These are phyloP conservation scores for Globisporangium abappressorium DNA, from an alignment of 352 stramenopile species.

Conservation along the genomic window DNA sequence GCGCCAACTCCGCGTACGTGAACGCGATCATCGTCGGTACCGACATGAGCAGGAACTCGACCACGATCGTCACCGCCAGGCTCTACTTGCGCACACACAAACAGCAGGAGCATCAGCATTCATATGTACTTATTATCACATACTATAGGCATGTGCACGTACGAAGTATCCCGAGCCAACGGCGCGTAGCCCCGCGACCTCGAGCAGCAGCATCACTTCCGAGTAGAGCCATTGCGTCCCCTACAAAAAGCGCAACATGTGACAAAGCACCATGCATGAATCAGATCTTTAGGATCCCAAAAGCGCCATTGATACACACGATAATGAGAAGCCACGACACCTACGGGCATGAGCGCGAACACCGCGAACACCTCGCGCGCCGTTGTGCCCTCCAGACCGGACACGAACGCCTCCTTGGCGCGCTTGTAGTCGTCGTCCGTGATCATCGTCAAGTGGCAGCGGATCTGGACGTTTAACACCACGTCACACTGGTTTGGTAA, in stretches of 20 bases:
- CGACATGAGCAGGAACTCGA: constrained; percentile 71
- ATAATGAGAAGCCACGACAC: not conserved
- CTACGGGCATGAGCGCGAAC: constrained; percentile 72
- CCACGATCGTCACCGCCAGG: constrained; percentile 45
- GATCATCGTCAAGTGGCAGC: constrained; percentile 24
- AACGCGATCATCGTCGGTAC: constrained; percentile 75
- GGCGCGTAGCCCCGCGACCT: constrained; percentile 57
- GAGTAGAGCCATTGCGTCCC: constrained; percentile 81
- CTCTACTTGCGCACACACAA: constrained; percentile 21
- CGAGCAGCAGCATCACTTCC: constrained; percentile 70
- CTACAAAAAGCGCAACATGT: constrained; percentile 18
- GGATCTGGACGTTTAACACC: constrained; percentile 1
- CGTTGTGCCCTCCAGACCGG: constrained; percentile 63
- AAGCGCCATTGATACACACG: not conserved
- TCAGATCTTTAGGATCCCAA: not conserved
- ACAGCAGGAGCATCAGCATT: not conserved
- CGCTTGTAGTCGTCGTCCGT: constrained; percentile 77
- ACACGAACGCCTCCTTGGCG: constrained; percentile 81
- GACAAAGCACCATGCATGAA: not conserved
- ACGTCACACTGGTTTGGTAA: not conserved
- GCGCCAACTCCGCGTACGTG: constrained; percentile 53
- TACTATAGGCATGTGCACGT: constrained; percentile 7
- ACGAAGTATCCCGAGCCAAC: constrained; percentile 56
- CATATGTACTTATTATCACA: not conserved
- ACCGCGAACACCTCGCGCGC: constrained; percentile 70